Evolutionary conservation across 179 eudicot genomes (phyloP), one percentile per base, ranked within the genome.

Genomic region (Camellia oleifera): DNA sequence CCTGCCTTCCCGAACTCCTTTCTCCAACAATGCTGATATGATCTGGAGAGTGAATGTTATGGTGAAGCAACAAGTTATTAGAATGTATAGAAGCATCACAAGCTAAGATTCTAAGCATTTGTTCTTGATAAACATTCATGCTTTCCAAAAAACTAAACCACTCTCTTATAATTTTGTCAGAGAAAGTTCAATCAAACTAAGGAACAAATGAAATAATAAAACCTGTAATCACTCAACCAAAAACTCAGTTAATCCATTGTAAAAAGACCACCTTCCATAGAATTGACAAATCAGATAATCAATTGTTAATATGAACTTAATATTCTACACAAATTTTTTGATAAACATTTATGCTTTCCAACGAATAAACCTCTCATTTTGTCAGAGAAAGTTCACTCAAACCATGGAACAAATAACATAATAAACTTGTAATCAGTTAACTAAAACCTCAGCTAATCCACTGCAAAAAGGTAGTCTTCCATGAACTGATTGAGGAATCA

Each of bases 1-100:
- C 88, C 99, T 95, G 52, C 93, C 99, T 89, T 95, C 99, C 65
- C 97, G 89, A 74, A 95, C 96, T 80, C 98, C 99, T 81, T 95
- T 85, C 91, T 92, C 98, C 85, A 94, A 78, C 48, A 98, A 95
- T 60, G 97, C 91, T 82, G 88, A 84, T 81, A 95, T 92, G 79
- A 95, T 98, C 99, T 95, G 91, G 70, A 80, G 67, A 76, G 81
- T 77, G 65, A 75, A 62, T 75, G n/a, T 53, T 23, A 7, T 1
- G 8, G 18, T 13, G 50, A 65, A 23, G 46, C 32, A 54, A 61
- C 42, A 54, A 79, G n/a, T 61, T 14, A 71, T 12, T n/a, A 40
- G 40, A 60, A 72, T 4, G 56, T 69, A n/a, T 44, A 68, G 66
- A 18, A 66, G 53, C 26, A 14, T 15, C 3, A 61, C 4, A 66